A percentile compares a stretch with the other conserved stretches of the same genome.
phyloP scores from a whole-genome alignment of 2,329 filamentous ascomycete species.

The Chaetomiaceae sp. region DNA sequence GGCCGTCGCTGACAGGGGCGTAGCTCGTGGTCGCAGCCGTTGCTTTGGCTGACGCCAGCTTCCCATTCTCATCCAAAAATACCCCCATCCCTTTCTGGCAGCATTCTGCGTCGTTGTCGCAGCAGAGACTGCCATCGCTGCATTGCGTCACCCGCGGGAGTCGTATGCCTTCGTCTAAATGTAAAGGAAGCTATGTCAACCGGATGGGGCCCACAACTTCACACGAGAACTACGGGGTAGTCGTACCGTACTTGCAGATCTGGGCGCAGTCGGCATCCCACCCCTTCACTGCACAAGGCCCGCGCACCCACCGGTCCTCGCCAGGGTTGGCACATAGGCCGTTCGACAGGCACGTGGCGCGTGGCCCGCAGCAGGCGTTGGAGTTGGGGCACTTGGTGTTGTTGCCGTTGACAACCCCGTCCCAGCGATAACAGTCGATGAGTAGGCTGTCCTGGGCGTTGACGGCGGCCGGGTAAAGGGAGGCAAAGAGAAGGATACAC shows the following conservation, averaged over 20 bases:
- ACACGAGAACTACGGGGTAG: neutral
- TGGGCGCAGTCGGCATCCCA: slow-evolving; percentile 17
- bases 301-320: slow-evolving; percentile 14
- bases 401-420: slow-evolving; percentile 2
- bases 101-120: neutral
- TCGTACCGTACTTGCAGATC: slow-evolving; percentile 20
- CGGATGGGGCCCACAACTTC: neutral
- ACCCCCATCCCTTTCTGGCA: neutral
- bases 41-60: neutral
- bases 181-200: neutral
- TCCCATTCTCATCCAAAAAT: slow-evolving; percentile 3
- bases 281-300: slow-evolving; percentile 13
- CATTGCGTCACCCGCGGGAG: slow-evolving; percentile 16
- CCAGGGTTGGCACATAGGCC: slow-evolving; percentile 14
- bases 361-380: slow-evolving; percentile 17
- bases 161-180: slow-evolving; percentile 7
- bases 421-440: slow-evolving; percentile 16
- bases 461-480: no score
- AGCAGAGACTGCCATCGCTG: slow-evolving; percentile 7
- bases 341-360: slow-evolving; percentile 19
- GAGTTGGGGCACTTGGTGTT: slow-evolving; percentile 18
- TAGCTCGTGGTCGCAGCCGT: slow-evolving; percentile 15
- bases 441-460: neutral
- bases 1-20: slow-evolving; percentile 2
- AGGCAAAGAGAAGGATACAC: no score